Base-by-base conservation (phyloP, 768 basidiomycete species). In the Tephrocybe sp. region DNA sequence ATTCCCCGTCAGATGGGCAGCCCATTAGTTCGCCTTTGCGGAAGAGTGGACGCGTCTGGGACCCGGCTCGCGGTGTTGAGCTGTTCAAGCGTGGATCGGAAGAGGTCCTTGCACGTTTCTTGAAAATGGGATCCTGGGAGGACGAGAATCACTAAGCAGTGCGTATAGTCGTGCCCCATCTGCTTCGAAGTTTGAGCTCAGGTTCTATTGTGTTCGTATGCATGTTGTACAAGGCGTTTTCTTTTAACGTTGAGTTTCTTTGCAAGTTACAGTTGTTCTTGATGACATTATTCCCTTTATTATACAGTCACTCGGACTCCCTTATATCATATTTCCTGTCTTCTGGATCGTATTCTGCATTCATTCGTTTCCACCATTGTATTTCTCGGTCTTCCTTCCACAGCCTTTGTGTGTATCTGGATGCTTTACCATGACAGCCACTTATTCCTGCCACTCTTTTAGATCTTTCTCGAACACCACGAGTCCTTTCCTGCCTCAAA, bases 41-140 rank as follows among this genome's bases (percentile, higher is more conserved):
- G 43, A 81, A 78, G 59, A 75, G 77, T 18, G 79, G 77, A 2
- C 79, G 91, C 18, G 85, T 88, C 4, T 96, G 88, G 84, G 92
- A 94, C 64, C 93, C 93, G 15, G 84, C 85, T 9, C 84, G 92
- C 18, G 87, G 86, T 38, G 84, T 94, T 2, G 93, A 95, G 53
- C 60, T 88, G 34, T 93, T 94, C 71, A 94, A 93, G 67, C 82
- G 81, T 45, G 87, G 87, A 12, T 93, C 91, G 2, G 92, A 95
- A 65, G 88, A 94, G 60, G 90, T 93, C 21, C 74, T 95, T 24
- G 82, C 88, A 9, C 76, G 88, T 42, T 93, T 95, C 68, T 71
- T 93, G 72, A 86, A 81, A 62, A 85, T 87, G 79, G 83, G 86
- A 18, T 80, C 85, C 42, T 86, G 81, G 77, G 86, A 86, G 52